phyloP scores from a whole-genome alignment of 129 eudicot species.

The Silybum marianum region DNA sequence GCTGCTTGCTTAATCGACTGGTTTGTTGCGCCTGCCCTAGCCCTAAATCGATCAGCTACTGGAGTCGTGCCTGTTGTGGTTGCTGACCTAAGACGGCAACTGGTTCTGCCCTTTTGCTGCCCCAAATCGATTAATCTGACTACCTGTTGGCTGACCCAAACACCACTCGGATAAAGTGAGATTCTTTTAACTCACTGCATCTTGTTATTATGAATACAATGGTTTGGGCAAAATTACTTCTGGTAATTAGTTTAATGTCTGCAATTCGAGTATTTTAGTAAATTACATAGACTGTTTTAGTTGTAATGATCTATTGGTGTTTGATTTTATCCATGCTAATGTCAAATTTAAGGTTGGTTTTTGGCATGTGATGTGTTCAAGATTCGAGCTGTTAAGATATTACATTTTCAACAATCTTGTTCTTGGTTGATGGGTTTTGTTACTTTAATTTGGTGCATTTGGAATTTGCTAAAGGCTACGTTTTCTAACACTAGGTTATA shows the following conservation, averaged over 20 bases:
- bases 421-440: not conserved
- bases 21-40: too few relatives aligned
- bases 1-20: too few relatives aligned
- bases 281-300: not conserved
- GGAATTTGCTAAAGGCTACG: not conserved
- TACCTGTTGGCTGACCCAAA: too few relatives aligned
- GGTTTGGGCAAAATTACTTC: not conserved
- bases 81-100: too few relatives aligned
- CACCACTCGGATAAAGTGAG: not conserved
- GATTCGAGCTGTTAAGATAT: not conserved
- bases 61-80: too few relatives aligned
- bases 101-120: too few relatives aligned
- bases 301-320: not conserved
- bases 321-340: not conserved
- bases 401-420: not conserved
- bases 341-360: not conserved
- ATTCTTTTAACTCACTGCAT: not conserved
- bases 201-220: not conserved
- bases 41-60: too few relatives aligned
- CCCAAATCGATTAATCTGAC: too few relatives aligned
- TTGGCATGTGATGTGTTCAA: not conserved
- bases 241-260: not conserved
- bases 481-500: not conserved
- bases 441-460: not conserved
- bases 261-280: not conserved